phyloP scores from a whole-genome alignment of 331 rosid genomes.

The Ulmus americana region DNA sequence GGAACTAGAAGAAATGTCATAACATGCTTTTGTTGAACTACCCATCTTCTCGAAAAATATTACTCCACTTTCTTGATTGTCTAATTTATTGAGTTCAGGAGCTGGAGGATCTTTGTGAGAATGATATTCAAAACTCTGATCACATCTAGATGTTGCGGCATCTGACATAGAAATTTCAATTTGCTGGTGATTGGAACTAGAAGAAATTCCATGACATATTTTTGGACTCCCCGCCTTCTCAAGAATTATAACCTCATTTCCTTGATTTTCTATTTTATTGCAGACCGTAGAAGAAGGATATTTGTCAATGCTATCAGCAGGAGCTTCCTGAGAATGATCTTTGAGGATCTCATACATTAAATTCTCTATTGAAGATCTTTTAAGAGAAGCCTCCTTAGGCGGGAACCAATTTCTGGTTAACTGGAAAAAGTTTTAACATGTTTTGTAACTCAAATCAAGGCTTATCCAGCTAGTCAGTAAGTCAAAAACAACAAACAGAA shows the following conservation, averaged over 20 bases:
- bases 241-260: no score
- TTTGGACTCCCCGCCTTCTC: not conserved
- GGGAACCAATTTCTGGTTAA: constrained; percentile 52
- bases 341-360: constrained; percentile 39
- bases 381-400: constrained; percentile 62
- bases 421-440: constrained; percentile 31
- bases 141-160: constrained; percentile 24
- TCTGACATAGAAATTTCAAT: constrained; percentile 18
- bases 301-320: constrained; percentile 25
- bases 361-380: constrained; percentile 38
- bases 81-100: constrained; percentile 4
- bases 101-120: constrained; percentile 24
- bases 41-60: constrained; percentile 16
- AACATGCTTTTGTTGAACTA: constrained; percentile 8
- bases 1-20: constrained; percentile 19
- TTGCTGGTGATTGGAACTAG: constrained; percentile 21
- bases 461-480: not conserved
- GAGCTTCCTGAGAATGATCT: constrained; percentile 28
- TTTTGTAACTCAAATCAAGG: constrained; percentile 7
- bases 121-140: constrained; percentile 32
- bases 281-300: constrained; percentile 2
- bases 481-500: not conserved
- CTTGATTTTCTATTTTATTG: not conserved
- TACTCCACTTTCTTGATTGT: constrained; percentile 24
- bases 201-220: constrained; percentile 13